Evolutionary conservation across 805 yeast species (phyloP).

Genomic region (Metschnikowia picachoensis): DNA sequence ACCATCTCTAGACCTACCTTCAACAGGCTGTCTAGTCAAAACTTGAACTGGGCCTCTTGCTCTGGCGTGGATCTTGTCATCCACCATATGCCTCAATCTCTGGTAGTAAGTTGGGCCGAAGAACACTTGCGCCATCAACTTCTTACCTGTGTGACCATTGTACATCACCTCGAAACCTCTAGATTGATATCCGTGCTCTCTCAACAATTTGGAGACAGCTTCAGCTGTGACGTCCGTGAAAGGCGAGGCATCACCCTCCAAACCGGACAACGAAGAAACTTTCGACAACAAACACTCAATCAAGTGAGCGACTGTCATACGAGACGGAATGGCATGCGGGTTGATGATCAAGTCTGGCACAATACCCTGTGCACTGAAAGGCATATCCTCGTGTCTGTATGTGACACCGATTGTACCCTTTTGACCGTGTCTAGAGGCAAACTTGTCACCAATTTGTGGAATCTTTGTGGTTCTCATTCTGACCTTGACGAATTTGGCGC

Average conservation of each 20-base stretch:
- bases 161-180: conserved; percentile 99
- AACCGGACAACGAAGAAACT: conserved; percentile 90
- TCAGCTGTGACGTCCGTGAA: conserved; percentile 98
- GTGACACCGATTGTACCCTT: conserved; percentile 99
- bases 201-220: conserved; percentile 84
- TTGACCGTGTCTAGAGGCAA: conserved; percentile 99
- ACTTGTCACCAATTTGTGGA: conserved; percentile 99
- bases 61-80: conserved; percentile 97
- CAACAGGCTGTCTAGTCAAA: conserved; percentile 96
- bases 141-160: conserved; percentile 98
- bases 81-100: conserved; percentile 98
- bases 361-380: conserved; percentile 90
- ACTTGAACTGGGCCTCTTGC: conserved; percentile 99
- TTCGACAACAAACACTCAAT: conserved; percentile 96
- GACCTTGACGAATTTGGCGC: conserved; percentile 94
- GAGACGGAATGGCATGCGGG: conserved; percentile 99
- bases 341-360: conserved; percentile 97
- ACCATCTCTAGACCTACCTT: conserved; percentile 99
- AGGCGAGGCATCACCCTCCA: conserved; percentile 99
- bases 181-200: conserved; percentile 96
- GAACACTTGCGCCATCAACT: conserved; percentile 96
- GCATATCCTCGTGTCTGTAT: conserved; percentile 98
- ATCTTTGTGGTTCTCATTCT: conserved; percentile 98
- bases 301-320: conserved; percentile 99
- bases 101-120: conserved; percentile 99